Conservation (phyloP, 1,284 basidiomycete species). For the Volvariella surrecta region DNA sequence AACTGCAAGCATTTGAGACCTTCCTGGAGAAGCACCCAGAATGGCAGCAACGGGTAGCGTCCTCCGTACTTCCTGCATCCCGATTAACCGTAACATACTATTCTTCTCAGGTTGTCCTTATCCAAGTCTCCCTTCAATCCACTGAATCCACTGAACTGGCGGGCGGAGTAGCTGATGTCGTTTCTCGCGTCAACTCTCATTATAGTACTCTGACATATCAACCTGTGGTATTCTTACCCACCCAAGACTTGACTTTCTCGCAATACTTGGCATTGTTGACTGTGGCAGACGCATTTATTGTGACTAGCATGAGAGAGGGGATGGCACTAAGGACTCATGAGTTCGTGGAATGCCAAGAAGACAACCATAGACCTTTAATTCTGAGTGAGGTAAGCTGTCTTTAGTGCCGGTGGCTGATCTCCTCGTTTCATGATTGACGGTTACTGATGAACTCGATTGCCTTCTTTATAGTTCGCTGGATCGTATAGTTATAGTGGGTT, state of each 20-base stretch:
- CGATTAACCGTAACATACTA: neutral
- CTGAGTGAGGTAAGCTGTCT: slow-evolving; percentile 52
- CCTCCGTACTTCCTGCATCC: neutral
- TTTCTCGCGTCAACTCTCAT: slow-evolving; percentile 76
- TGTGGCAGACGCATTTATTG: slow-evolving; percentile 83
- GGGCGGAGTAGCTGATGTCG: slow-evolving; percentile 67
- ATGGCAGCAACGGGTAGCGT: slow-evolving; percentile 60
- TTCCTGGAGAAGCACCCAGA: slow-evolving; percentile 76
- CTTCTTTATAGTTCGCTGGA: slow-evolving; percentile 63
- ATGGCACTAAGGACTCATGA: slow-evolving; percentile 84
- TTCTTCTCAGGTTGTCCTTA: slow-evolving; percentile 59
- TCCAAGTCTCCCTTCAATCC: slow-evolving; percentile 83
- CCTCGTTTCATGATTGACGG: neutral
- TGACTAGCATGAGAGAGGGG: slow-evolving; percentile 78
- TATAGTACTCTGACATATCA: slow-evolving; percentile 83
- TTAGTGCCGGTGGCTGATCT: neutral
- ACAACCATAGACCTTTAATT: slow-evolving; percentile 60
- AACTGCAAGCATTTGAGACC: slow-evolving; percentile 77
- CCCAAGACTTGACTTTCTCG: slow-evolving; percentile 78
- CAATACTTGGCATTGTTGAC: slow-evolving; percentile 81
- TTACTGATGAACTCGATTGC: neutral
- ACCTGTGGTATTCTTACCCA: slow-evolving; percentile 83
- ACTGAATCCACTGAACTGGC: slow-evolving; percentile 71
- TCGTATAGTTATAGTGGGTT: slow-evolving; percentile 83
- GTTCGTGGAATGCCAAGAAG: slow-evolving; percentile 78